These are phyloP conservation scores for Hypoxylon sp. DNA, from an alignment of 2,329 filamentous ascomycete species.

Conservation along the genomic window DNA sequence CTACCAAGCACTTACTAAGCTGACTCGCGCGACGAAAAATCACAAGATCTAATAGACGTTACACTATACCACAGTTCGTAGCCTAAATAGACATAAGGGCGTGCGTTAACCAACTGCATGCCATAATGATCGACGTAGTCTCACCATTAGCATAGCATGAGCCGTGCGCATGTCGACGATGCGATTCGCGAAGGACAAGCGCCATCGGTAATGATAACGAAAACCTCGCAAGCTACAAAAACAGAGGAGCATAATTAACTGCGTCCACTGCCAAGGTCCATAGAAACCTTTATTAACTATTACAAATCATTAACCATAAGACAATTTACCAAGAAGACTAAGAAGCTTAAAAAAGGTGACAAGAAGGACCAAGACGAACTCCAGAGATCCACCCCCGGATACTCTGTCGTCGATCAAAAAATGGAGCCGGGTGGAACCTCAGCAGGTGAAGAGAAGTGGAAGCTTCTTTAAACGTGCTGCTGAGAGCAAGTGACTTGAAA, in stretches of 20 bases:
- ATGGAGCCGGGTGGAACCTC: slow-evolving; percentile 21
- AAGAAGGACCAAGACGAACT: slow-evolving; percentile 19
- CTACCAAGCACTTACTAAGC: no score
- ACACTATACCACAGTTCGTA: no score
- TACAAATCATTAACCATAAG: not conserved
- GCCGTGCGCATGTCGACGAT: no score
- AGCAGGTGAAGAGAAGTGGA: slow-evolving; percentile 8
- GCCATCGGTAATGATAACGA: not conserved
- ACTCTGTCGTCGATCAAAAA: slow-evolving; percentile 12
- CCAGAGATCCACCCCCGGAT: slow-evolving; percentile 31
- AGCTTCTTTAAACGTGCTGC: slow-evolving; percentile 33
- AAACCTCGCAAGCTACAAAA: not conserved
- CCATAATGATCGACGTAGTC: no score
- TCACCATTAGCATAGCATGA: no score
- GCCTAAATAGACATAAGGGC: no score
- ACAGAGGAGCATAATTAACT: not conserved
- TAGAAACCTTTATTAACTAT: not conserved
- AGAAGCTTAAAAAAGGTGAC: slow-evolving; percentile 10
- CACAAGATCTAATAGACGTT: no score
- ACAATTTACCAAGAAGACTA: slow-evolving; percentile 10
- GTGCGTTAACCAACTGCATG: no score
- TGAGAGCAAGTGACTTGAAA: not conserved
- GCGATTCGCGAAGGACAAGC: no score
- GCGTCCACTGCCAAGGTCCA: not conserved
- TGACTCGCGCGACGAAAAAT: no score